phyloP scores from a whole-genome alignment of 129 eudicot species.

The Saussurea involucrata region DNA sequence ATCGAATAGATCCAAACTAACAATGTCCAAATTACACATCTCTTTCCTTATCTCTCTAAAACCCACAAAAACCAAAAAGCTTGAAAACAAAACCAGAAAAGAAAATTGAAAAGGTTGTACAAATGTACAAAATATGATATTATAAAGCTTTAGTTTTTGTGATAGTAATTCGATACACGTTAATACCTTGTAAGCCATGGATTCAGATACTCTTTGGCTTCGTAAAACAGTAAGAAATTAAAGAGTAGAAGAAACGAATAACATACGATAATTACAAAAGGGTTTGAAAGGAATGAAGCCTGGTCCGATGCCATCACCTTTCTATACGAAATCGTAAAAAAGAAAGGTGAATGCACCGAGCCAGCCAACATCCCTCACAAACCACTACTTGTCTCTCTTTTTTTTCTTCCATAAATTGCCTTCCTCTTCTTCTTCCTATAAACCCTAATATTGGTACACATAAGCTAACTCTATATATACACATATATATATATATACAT shows the following conservation, averaged over 20 bases:
- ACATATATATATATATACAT: background rate
- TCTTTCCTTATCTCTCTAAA: background rate
- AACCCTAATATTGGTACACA: background rate
- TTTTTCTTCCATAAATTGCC: background rate
- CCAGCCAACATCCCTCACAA: slow-evolving; percentile 81
- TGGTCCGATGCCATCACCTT: slow-evolving; percentile 82
- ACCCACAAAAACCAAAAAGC: background rate
- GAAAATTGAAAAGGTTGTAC: background rate
- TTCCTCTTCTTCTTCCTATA: slow-evolving; percentile 2
- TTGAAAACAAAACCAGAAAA: background rate
- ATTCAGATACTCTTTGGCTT: background rate
- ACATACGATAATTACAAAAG: slow-evolving; percentile 9
- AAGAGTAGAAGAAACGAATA: background rate
- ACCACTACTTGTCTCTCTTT: slow-evolving; percentile 23
- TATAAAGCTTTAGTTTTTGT: background rate
- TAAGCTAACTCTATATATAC: background rate
- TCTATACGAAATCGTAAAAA: background rate
- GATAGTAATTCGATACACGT: background rate
- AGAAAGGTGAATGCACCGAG: slow-evolving; percentile 49
- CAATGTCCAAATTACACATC: slow-evolving; percentile 17
- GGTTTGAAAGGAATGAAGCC: slow-evolving; percentile 99
- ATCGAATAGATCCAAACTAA: slow-evolving; percentile 24
- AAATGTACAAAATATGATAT: background rate
- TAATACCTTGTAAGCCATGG: slow-evolving; percentile 13
- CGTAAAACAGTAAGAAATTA: background rate